phyloP scores from a whole-genome alignment of 805 yeast species.

The Wickerhamomyces mucosus region DNA sequence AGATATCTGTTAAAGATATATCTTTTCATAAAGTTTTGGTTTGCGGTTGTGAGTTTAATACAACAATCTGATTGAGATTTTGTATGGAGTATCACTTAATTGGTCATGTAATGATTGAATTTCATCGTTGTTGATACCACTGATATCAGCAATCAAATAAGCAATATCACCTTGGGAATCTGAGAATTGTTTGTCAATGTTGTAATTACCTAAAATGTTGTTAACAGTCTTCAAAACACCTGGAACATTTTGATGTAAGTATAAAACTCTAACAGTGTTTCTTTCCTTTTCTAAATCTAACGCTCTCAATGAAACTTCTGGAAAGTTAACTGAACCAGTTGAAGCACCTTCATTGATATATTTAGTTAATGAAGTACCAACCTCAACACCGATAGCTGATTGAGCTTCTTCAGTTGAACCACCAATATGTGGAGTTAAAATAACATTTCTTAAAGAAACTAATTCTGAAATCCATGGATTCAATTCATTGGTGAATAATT shows the following conservation, averaged over 20 bases:
- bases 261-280: slow-evolving; percentile 77
- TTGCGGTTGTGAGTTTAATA: slow-evolving; percentile 36
- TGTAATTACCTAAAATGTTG: slow-evolving; percentile 88
- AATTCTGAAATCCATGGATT: slow-evolving; percentile 82
- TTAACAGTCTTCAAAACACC: slow-evolving; percentile 97
- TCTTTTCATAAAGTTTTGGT: no score
- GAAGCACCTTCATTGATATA: slow-evolving; percentile 96
- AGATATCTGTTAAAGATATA: slow-evolving; percentile 5
- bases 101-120: slow-evolving; percentile 78
- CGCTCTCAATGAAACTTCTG: slow-evolving; percentile 89
- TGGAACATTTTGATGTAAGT: slow-evolving; percentile 96
- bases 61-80: slow-evolving; percentile 81
- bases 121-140: slow-evolving; percentile 73
- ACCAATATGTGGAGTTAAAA: slow-evolving; percentile 95
- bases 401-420: slow-evolving; percentile 99
- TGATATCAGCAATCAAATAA: slow-evolving; percentile 94
- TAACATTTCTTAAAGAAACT: slow-evolving; percentile 73
- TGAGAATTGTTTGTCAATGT: slow-evolving; percentile 97
- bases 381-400: slow-evolving; percentile 95
- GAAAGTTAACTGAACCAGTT: slow-evolving; percentile 96
- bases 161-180: slow-evolving; percentile 95
- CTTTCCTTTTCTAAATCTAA: slow-evolving; percentile 79
- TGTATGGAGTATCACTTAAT: slow-evolving; percentile 82
- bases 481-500: slow-evolving; percentile 58
- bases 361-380: slow-evolving; percentile 73